A percentile compares a stretch with the other conserved stretches of the same genome.
Evolutionary conservation across 306 rosid species (phyloP).

Genomic region (Gynostemma pentaphyllum): DNA sequence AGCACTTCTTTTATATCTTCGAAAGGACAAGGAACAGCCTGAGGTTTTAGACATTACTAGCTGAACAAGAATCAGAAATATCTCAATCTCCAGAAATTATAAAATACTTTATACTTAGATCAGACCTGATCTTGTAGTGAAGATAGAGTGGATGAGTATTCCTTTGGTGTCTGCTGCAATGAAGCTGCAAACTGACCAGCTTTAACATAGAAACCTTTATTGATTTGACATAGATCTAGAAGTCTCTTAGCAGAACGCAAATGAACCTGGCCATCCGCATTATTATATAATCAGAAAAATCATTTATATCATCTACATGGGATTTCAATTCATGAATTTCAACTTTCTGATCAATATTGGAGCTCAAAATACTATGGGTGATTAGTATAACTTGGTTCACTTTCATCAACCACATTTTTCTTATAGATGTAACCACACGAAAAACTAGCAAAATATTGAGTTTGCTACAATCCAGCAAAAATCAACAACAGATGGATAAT

Average conservation of each 20-base stretch:
- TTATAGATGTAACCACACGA: not conserved
- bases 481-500: not conserved
- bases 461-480: not conserved
- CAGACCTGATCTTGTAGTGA: conserved; percentile 69
- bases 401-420: not conserved
- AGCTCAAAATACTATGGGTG: not conserved
- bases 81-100: not conserved
- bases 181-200: conserved; percentile 85
- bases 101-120: not conserved
- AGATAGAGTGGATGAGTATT: conserved; percentile 61
- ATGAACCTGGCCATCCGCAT: conserved; percentile 48
- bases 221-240: conserved; percentile 59
- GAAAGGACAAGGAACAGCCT: conserved; percentile 76
- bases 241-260: conserved; percentile 61
- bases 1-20: conserved; percentile 43
- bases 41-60: conserved; percentile 20
- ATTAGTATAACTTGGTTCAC: not conserved
- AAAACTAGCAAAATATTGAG: not conserved
- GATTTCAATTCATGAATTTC: not conserved
- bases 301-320: not conserved
- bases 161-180: conserved; percentile 54
- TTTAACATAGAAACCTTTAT: conserved; percentile 85
- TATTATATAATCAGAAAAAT: not conserved
- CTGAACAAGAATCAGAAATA: conserved; percentile 14
- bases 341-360: not conserved